phyloP scores from a whole-genome alignment of 495 filamentous ascomycete species.

The Cairneyella variabilis region DNA sequence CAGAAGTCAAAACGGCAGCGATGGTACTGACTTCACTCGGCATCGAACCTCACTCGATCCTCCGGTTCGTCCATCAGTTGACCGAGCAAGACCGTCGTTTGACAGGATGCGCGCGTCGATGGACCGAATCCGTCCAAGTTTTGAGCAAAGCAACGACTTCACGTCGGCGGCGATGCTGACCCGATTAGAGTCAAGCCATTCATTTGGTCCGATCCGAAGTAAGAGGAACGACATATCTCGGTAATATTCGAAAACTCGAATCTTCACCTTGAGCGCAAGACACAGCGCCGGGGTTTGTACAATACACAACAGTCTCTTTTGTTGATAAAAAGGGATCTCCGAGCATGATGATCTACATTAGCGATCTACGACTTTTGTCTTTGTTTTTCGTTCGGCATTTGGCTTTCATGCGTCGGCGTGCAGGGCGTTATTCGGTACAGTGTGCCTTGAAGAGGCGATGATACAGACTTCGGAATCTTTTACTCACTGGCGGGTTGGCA shows the following conservation, averaged over 20 bases:
- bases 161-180: constrained; percentile 81
- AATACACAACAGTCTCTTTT: constrained; percentile 22
- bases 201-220: constrained; percentile 28
- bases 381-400: constrained; percentile 20
- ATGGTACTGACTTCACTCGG: constrained; percentile 87
- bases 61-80: constrained; percentile 60
- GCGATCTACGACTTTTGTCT: constrained; percentile 26
- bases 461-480: no score
- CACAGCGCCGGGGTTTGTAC: constrained; percentile 15
- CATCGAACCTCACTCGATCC: constrained; percentile 34
- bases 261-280: neutral
- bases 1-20: constrained; percentile 85
- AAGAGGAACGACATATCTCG: constrained; percentile 14
- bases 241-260: constrained; percentile 11
- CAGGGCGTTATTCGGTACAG: neutral
- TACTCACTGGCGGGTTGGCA: neutral
- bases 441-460: neutral
- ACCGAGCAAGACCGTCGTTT: constrained; percentile 62
- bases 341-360: constrained; percentile 29
- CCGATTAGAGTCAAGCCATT: constrained; percentile 71
- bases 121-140: constrained; percentile 72
- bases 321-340: constrained; percentile 21
- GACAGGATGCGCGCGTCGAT: constrained; percentile 73
- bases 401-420: constrained; percentile 23
- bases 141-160: constrained; percentile 84